phyloP scores from a whole-genome alignment of 73 alveolate genomes.

The Paramecium tetraurelia region DNA sequence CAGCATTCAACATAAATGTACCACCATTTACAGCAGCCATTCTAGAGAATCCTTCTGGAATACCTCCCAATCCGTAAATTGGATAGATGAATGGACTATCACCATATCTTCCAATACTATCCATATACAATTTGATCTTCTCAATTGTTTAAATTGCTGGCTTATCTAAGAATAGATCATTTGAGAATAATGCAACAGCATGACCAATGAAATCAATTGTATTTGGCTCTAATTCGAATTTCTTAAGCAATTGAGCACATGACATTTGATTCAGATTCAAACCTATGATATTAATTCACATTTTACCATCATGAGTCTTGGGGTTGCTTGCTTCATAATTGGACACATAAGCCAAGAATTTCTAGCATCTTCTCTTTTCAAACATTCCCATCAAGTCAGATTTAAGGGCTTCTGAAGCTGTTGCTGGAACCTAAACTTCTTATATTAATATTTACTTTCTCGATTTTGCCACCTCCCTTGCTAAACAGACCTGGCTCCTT shows the following conservation, averaged over 20 bases:
- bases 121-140: conserved; percentile 87
- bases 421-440: conserved; percentile 84
- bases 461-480: conserved; percentile 72
- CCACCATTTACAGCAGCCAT: conserved; percentile 98
- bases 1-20: conserved; percentile 95
- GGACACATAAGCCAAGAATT: conserved; percentile 90
- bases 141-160: conserved; percentile 80
- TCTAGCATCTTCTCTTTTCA: conserved; percentile 97
- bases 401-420: conserved; percentile 94
- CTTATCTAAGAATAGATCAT: conserved; percentile 78
- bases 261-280: conserved; percentile 47
- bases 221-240: conserved; percentile 89
- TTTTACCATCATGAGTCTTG: conserved; percentile 70
- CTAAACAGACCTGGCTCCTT: conserved; percentile 64
- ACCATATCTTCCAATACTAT: conserved; percentile 88
- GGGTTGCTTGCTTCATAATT: conserved; percentile 81
- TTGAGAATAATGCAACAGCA: conserved; percentile 94
- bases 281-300: background rate
- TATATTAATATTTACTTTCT: conserved; percentile 64
- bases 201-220: conserved; percentile 99
- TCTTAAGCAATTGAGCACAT: conserved; percentile 66
- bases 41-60: conserved; percentile 98
- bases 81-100: conserved; percentile 99
- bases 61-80: conserved; percentile 97
- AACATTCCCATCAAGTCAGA: conserved; percentile 97